Percentiles rank a stretch among this genome's conserved stretches.
These are phyloP conservation scores for Fonticula alba DNA, from an alignment of 78 protist species.

Conservation along the genomic window DNA sequence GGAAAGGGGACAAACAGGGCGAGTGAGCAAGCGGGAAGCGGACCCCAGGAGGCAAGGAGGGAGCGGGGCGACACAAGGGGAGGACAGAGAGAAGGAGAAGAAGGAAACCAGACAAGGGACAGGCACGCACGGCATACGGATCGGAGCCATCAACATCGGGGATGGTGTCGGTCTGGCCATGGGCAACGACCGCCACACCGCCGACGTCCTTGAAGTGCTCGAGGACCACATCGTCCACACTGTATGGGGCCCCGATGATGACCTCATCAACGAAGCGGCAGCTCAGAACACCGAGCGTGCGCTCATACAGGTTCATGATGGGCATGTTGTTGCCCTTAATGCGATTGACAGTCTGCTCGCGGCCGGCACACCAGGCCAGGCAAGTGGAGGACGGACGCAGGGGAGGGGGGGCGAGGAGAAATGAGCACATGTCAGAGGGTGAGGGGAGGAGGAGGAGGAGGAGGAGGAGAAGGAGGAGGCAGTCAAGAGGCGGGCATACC, in stretches of 20 bases:
- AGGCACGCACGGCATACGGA: background rate
- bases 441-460: too few species aligned
- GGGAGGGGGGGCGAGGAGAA: background rate
- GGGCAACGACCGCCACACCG: slow-evolving; percentile 2
- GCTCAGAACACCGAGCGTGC: slow-evolving; percentile 64
- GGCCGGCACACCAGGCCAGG: background rate
- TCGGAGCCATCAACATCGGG: background rate
- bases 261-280: slow-evolving; percentile 18
- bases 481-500: background rate
- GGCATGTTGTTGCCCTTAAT: slow-evolving; percentile 66
- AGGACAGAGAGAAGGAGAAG: background rate
- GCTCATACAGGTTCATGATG: slow-evolving; percentile 78
- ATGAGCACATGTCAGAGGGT: background rate
- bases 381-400: background rate
- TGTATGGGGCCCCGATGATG: slow-evolving; percentile 3
- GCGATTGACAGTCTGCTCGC: slow-evolving; percentile 17
- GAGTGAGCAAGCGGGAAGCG: background rate
- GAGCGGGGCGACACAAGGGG: background rate
- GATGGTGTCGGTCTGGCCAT: background rate
- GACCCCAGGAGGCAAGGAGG: background rate
- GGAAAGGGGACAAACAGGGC: too few species aligned
- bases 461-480: background rate
- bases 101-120: background rate
- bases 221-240: slow-evolving; percentile 2
- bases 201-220: slow-evolving; percentile 4